These are phyloP conservation scores for Evernia prunastri DNA, from an alignment of 495 filamentous ascomycete species.

Conservation along the genomic window DNA sequence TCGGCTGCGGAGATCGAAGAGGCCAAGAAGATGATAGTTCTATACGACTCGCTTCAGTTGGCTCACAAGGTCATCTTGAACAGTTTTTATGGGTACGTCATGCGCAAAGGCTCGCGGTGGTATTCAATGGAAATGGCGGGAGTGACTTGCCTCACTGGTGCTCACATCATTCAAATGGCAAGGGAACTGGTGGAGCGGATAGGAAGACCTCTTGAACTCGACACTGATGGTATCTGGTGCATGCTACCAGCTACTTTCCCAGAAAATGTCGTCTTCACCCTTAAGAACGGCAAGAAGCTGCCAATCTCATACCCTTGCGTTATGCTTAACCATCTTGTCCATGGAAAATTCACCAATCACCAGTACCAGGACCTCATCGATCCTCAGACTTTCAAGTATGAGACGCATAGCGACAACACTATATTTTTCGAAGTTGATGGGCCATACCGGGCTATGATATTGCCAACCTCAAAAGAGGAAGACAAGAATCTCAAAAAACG, in stretches of 20 bases:
- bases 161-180: conserved; percentile 96
- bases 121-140: conserved; percentile 99
- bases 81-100: conserved; percentile 98
- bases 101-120: conserved; percentile 98
- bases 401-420: conserved; percentile 94
- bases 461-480: conserved; percentile 96
- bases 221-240: conserved; percentile 99
- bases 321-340: conserved; percentile 98
- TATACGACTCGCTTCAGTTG: conserved; percentile 93
- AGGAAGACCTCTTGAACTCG: conserved; percentile 89
- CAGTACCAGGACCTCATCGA: conserved; percentile 91
- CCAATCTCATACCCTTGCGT: conserved; percentile 96
- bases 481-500: conserved; percentile 99
- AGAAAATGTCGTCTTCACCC: conserved; percentile 89
- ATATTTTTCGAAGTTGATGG: conserved; percentile 99
- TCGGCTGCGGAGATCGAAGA: conserved; percentile 72
- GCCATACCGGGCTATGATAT: conserved; percentile 93
- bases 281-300: conserved; percentile 93
- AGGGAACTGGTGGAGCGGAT: conserved; percentile 90
- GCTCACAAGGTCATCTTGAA: conserved; percentile 99
- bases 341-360: conserved; percentile 90
- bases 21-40: conserved; percentile 96
- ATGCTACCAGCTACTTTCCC: conserved; percentile 97
- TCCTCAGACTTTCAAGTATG: conserved; percentile 73
- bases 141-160: conserved; percentile 94